Percentiles rank a stretch among this genome's conserved stretches.
Evolutionary conservation across 768 basidiomycete species (phyloP).

Genomic region (Thelephora aurantiotincta): DNA sequence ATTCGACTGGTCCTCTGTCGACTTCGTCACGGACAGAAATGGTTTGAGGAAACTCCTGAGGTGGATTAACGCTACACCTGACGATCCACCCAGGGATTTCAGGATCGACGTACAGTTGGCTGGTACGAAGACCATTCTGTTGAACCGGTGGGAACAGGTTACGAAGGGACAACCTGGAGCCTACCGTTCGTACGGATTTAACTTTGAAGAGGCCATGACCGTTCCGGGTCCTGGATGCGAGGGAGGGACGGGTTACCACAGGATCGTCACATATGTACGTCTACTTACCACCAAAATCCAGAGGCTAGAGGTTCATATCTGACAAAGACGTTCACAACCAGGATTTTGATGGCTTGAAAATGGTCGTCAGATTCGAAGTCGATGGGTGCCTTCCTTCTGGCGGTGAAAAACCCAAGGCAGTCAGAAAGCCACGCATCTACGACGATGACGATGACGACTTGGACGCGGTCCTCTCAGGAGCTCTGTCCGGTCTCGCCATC

Average conservation of each 20-base stretch:
- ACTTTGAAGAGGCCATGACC: conserved; percentile 47
- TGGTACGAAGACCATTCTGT: conserved; percentile 41
- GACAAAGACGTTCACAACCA: not conserved
- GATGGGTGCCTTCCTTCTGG: conserved; percentile 12
- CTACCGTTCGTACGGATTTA: conserved; percentile 34
- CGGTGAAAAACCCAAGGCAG: not conserved
- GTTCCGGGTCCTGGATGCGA: conserved; percentile 32
- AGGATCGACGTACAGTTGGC: conserved; percentile 57
- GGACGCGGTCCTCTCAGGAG: no score
- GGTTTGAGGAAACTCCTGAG: conserved; percentile 46
- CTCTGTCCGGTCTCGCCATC: conserved; percentile 8
- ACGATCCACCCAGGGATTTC: conserved; percentile 32
- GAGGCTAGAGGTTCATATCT: not conserved
- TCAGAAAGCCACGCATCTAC: not conserved
- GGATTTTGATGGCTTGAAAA: conserved; percentile 11
- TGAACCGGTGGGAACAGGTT: conserved; percentile 44
- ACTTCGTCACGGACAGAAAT: conserved; percentile 51
- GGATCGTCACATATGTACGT: conserved; percentile 50
- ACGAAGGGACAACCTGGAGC: conserved; percentile 9
- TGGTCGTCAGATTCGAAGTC: conserved; percentile 16
- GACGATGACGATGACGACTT: conserved; percentile 12
- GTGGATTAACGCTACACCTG: conserved; percentile 25
- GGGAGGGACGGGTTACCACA: conserved; percentile 40
- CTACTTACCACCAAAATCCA: not conserved
- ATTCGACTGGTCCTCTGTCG: conserved; percentile 24